A percentile compares a stretch with the other conserved stretches of the same genome.
These are phyloP conservation scores for Cytidiella melzeri DNA, from an alignment of 768 basidiomycete genomes.

Conservation along the genomic window DNA sequence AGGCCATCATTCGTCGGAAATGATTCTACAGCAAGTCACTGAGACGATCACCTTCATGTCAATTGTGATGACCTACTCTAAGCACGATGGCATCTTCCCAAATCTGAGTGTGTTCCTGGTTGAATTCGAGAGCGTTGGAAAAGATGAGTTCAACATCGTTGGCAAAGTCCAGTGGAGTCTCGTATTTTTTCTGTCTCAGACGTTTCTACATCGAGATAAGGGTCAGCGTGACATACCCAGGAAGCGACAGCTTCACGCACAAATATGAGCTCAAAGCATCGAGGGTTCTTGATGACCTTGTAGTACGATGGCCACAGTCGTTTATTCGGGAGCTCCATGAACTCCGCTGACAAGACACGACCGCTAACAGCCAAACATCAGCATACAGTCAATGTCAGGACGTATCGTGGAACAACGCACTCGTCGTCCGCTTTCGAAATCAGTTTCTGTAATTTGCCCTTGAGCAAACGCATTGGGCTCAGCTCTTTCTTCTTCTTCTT, in stretches of 20 bases:
- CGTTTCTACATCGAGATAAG: slow-evolving; percentile 49
- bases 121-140: slow-evolving; percentile 83
- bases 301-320: slow-evolving; percentile 80
- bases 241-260: slow-evolving; percentile 38
- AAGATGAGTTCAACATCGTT: slow-evolving; percentile 88
- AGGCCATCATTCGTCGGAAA: slow-evolving; percentile 72
- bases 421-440: slow-evolving; percentile 63
- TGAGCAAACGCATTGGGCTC: slow-evolving; percentile 62
- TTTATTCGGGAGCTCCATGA: slow-evolving; percentile 79
- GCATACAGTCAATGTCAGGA: neutral
- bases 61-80: slow-evolving; percentile 44
- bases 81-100: slow-evolving; percentile 74
- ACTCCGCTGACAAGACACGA: slow-evolving; percentile 60
- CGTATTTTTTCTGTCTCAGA: slow-evolving; percentile 76
- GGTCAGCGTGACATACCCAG: slow-evolving; percentile 7
- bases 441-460: slow-evolving; percentile 64
- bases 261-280: slow-evolving; percentile 70
- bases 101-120: slow-evolving; percentile 76
- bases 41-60: slow-evolving; percentile 4
- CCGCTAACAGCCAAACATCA: slow-evolving; percentile 42
- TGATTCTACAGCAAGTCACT: slow-evolving; percentile 42
- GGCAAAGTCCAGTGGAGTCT: slow-evolving; percentile 60
- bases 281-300: slow-evolving; percentile 70
- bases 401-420: slow-evolving; percentile 38
- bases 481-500: slow-evolving; percentile 52